Percentiles rank a stretch among this genome's conserved stretches.
Conservation (phyloP, 352 stramenopile species). For the Globisporangium cederbergense region DNA sequence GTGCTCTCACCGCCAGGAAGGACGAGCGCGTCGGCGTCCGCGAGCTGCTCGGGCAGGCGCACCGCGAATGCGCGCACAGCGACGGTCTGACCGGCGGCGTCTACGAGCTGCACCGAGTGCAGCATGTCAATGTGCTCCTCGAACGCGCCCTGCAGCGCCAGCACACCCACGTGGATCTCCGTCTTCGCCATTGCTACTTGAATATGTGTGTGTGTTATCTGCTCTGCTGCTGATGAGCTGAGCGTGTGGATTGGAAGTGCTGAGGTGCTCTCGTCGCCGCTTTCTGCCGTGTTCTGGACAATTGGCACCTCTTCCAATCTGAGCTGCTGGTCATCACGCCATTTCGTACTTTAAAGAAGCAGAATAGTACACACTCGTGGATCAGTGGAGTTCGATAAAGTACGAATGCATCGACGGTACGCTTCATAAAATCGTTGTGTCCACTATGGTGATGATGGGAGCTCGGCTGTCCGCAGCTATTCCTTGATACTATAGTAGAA, state of each 20-base stretch:
- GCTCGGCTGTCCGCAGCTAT: too few relatives aligned
- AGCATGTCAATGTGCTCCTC: conserved; percentile 90
- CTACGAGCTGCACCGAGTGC: conserved; percentile 32
- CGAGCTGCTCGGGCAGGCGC: conserved; percentile 75
- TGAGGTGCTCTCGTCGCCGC: background rate
- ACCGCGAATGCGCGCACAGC: conserved; percentile 65
- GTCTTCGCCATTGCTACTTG: conserved; percentile 15
- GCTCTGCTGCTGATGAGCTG: background rate
- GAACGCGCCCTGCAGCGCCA: conserved; percentile 91
- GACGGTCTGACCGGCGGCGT: conserved; percentile 25
- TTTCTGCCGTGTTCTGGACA: conserved; percentile 2
- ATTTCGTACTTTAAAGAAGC: background rate
- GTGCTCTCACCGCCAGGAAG: conserved; percentile 95
- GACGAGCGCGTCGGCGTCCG: conserved; percentile 89
- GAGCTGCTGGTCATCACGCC: conserved; percentile 4
- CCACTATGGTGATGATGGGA: too few relatives aligned
- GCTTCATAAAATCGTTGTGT: too few relatives aligned
- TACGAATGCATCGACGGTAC: too few relatives aligned
- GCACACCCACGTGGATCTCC: conserved; percentile 66
- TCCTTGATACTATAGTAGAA: too few relatives aligned
- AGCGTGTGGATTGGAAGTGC: background rate
- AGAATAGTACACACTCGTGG: background rate
- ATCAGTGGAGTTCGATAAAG: too few relatives aligned
- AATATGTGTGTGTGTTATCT: background rate
- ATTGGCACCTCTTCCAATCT: conserved; percentile 5